phyloP scores from a whole-genome alignment of 2,329 filamentous ascomycete species.

The Eutypa lata region DNA sequence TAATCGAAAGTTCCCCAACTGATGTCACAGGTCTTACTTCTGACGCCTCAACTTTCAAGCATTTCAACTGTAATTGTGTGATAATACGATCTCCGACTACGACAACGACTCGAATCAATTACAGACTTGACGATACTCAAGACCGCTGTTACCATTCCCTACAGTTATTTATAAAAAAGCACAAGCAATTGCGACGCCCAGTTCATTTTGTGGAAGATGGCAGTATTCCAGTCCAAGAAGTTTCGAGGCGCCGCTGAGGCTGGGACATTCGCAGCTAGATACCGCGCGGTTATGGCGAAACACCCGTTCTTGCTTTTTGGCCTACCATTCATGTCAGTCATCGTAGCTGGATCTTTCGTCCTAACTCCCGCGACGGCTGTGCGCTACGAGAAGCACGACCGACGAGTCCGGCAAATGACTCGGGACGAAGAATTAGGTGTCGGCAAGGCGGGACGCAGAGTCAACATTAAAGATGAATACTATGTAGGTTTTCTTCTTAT shows the following conservation, averaged over 20 bases:
- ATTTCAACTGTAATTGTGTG: too few relatives aligned
- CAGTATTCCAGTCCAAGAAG: conserved; percentile 65
- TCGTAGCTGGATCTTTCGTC: conserved; percentile 89
- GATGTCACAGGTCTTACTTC: background rate
- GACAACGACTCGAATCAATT: too few relatives aligned
- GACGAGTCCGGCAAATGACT: conserved; percentile 80
- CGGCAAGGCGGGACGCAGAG: conserved; percentile 65
- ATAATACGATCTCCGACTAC: too few relatives aligned
- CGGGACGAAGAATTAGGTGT: conserved; percentile 85
- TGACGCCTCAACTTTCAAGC: background rate
- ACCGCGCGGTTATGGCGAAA: conserved; percentile 70
- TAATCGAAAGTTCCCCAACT: background rate
- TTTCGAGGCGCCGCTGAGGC: conserved; percentile 66
- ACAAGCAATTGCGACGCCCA: too few relatives aligned
- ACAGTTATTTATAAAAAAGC: too few relatives aligned
- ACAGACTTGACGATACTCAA: too few relatives aligned
- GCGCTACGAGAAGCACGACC: conserved; percentile 89
- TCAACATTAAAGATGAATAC: conserved; percentile 83
- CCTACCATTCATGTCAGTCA: conserved; percentile 84
- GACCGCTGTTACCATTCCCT: too few relatives aligned
- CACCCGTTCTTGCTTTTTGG: conserved; percentile 93
- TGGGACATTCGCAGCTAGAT: conserved; percentile 69
- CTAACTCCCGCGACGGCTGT: conserved; percentile 91
- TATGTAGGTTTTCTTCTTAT: conserved; percentile 57
- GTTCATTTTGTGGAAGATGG: conserved; percentile 42